Conservation (phyloP, 257 asterid species). For the Capsicum rhomboideum region DNA sequence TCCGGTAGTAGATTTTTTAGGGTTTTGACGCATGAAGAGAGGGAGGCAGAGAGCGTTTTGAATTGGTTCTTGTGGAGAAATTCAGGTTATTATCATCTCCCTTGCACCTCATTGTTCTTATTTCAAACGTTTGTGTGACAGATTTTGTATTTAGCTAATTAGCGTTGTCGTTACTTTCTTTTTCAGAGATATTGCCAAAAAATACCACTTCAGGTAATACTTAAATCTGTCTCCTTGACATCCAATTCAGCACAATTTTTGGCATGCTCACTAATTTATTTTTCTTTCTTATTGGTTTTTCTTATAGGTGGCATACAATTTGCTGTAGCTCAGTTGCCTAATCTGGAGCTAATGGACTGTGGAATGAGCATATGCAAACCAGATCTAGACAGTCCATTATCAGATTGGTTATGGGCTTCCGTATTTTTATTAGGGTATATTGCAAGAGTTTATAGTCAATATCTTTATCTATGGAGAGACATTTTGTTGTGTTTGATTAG, state of each 20-base stretch:
- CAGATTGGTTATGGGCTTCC: no score
- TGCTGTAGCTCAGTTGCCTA: constrained; percentile 85
- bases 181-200: constrained; percentile 70
- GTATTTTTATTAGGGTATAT: no score
- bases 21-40: no score
- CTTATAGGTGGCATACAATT: constrained; percentile 88
- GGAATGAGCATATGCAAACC: constrained; percentile 85
- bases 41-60: no score
- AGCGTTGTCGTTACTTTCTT: background rate
- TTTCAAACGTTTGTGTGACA: no score
- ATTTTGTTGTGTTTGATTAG: no score
- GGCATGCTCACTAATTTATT: background rate
- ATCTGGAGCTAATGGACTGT: constrained; percentile 92
- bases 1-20: no score
- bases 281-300: background rate
- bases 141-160: background rate
- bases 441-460: no score
- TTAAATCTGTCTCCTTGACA: background rate
- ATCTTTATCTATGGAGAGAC: no score
- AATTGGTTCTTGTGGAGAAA: no score
- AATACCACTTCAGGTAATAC: constrained; percentile 84
- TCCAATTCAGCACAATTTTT: background rate
- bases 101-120: no score
- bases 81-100: no score
- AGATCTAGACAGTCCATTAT: constrained; percentile 26